Evolutionary conservation across 108 stramenopile genomes (phyloP).

Genomic region (Fistulifera solaris): DNA sequence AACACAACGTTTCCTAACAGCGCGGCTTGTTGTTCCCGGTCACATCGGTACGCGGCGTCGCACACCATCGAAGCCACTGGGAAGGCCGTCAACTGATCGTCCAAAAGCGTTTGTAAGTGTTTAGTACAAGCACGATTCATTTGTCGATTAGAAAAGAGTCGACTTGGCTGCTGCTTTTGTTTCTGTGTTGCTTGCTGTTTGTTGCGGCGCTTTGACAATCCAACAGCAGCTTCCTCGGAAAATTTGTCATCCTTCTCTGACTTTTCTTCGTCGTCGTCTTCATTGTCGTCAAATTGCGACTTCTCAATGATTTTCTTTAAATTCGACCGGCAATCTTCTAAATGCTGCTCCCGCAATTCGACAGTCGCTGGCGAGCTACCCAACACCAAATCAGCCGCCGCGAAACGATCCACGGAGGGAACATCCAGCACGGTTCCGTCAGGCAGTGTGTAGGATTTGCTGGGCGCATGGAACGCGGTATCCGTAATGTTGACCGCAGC

Average conservation of each 20-base stretch:
- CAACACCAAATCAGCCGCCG: constrained; percentile 52
- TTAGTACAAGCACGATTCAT: constrained; percentile 35
- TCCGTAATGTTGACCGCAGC: constrained; percentile 49
- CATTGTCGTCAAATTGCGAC: constrained; percentile 10
- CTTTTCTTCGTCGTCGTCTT: constrained; percentile 22
- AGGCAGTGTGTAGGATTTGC: constrained; percentile 48
- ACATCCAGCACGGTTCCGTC: constrained; percentile 71
- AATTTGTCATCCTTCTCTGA: constrained; percentile 18
- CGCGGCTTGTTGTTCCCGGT: constrained; percentile 79
- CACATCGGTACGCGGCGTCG: constrained; percentile 79
- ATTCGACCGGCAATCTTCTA: constrained; percentile 14
- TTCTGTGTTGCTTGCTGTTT: constrained; percentile 14
- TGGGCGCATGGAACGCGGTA: constrained; percentile 42
- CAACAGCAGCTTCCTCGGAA: constrained; percentile 36
- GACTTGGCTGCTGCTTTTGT: not conserved
- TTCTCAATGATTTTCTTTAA: not conserved
- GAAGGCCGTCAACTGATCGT: constrained; percentile 41
- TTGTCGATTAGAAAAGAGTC: constrained; percentile 21
- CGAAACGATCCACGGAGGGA: constrained; percentile 48
- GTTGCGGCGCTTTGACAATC: constrained; percentile 22
- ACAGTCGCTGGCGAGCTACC: constrained; percentile 12
- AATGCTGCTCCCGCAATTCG: constrained; percentile 24
- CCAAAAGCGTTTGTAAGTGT: constrained; percentile 28
- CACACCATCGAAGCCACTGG: constrained; percentile 78
- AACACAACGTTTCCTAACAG: constrained; percentile 78